Percentiles rank a stretch among this genome's conserved stretches.
These are phyloP conservation scores for Mortierella sp. DNA, from an alignment of 371 early-diverging fungal species.

Conservation along the genomic window DNA sequence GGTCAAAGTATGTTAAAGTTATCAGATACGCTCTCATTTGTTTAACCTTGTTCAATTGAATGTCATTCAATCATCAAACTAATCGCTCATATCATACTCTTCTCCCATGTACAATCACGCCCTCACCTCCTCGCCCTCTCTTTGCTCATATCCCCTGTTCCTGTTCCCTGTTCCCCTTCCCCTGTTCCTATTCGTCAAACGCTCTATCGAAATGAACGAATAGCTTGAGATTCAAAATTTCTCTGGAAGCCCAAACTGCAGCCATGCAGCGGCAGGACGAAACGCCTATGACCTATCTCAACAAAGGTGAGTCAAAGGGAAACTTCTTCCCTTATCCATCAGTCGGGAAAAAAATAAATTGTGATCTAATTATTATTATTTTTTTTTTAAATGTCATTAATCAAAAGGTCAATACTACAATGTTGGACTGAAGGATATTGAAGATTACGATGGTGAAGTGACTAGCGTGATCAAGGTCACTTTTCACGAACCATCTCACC, in stretches of 20 bases:
- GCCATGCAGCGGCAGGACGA: conserved; percentile 68
- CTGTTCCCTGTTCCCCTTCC: not conserved
- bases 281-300: conserved; percentile 71
- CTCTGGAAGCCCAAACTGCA: conserved; percentile 65
- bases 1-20: conserved; percentile 23
- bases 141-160: not conserved
- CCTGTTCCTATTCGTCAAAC: not conserved
- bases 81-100: too few relatives aligned
- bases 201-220: not conserved
- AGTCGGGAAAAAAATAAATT: too few relatives aligned
- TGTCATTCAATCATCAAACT: not conserved
- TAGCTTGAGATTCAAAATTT: conserved; percentile 53
- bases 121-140: not conserved
- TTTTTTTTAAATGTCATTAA: not conserved
- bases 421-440: conserved; percentile 63
- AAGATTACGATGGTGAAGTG: conserved; percentile 60
- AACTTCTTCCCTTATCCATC: too few relatives aligned
- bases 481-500: conserved; percentile 84
- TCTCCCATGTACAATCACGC: too few relatives aligned
- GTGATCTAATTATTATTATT: not conserved
- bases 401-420: conserved; percentile 68
- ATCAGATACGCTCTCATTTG: not conserved
- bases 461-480: conserved; percentile 74
- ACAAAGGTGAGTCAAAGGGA: conserved; percentile 60
- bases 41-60: not conserved